Evolutionary conservation across 805 yeast species (phyloP).

Genomic region (Myxozyma melibiosi): DNA sequence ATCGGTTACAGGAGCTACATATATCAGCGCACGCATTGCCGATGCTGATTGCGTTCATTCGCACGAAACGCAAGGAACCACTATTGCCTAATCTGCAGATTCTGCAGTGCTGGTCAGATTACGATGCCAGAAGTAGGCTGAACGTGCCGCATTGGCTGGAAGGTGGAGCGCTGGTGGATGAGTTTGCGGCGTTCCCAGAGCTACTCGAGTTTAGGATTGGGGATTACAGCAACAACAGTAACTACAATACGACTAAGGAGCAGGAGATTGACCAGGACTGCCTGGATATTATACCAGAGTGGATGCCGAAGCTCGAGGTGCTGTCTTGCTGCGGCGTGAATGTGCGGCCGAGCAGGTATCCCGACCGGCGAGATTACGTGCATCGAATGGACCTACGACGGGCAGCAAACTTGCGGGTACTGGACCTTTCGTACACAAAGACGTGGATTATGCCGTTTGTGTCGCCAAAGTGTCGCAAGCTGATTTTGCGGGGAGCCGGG

Average conservation of each 20-base stretch:
- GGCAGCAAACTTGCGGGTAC: conserved; percentile 3
- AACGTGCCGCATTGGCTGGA: conserved; percentile 26
- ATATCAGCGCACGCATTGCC: conserved; percentile 25
- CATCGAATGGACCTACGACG: conserved; percentile 20
- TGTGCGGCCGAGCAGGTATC: conserved; percentile 20
- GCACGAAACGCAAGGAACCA: conserved; percentile 14
- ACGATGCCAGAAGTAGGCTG: conserved; percentile 23
- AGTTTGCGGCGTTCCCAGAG: conserved; percentile 23
- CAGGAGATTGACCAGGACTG: conserved; percentile 29
- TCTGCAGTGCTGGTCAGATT: conserved; percentile 17
- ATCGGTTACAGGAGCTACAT: conserved; percentile 16
- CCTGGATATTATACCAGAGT: conserved; percentile 15
- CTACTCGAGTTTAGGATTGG: conserved; percentile 20
- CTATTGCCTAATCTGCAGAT: conserved; percentile 19
- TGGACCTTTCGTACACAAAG: conserved; percentile 18
- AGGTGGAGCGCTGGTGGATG: conserved; percentile 8
- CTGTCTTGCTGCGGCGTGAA: conserved; percentile 19
- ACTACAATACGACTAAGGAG: conserved; percentile 5
- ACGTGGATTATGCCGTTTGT: conserved; percentile 28
- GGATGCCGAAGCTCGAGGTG: conserved; percentile 29
- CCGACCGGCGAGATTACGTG: conserved; percentile 20
- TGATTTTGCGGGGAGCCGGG: conserved; percentile 20
- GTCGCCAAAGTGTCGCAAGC: conserved; percentile 14
- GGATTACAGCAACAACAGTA: background rate
- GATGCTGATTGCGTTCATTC: conserved; percentile 23